Base-by-base conservation (phyloP, 805 yeast species). In the Nakazawaea wickerhamii region DNA sequence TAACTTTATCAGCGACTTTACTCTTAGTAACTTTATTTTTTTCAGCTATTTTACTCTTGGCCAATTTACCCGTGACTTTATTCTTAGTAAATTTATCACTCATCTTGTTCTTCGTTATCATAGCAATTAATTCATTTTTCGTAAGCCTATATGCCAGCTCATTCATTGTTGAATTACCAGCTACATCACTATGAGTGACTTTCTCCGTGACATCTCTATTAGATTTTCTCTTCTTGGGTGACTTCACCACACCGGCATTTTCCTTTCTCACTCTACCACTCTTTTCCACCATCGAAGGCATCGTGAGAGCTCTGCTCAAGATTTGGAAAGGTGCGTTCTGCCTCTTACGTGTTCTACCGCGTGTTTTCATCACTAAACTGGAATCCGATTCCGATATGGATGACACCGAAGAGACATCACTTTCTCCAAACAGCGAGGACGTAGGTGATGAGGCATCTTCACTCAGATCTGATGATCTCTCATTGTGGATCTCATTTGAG, bases 181-280 rank as follows among this genome's bases (percentile, higher is more conserved):
- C n/a, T n/a, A n/a, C n/a, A n/a, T n/a, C n/a, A n/a, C n/a, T n/a
- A n/a, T n/a, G n/a, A n/a, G n/a, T n/a, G n/a, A n/a, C n/a, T n/a
- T n/a, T n/a, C n/a, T n/a, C n/a, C n/a, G n/a, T n/a, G n/a, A n/a
- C n/a, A n/a, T n/a, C n/a, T n/a, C n/a, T n/a, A n/a, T n/a, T n/a
- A n/a, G n/a, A n/a, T n/a, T n/a, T n/a, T 26, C 27, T n/a, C 7
- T 26, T 18, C 22, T 17, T 6, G 14, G 3, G 38, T 17, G 31
- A 10, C 6, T 28, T 10, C 14, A 13, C n/a, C 11, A 4, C 9
- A 6, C 10, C 2, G 21, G 38, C 10, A n/a, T 9, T 35, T 13
- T n/a, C 19, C 25, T 73, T 73, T 49, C 77, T 59, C 2, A 78
- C 78, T 48, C 79, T 59, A 11, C 79, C 79, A 31, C 18, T 17